These are phyloP conservation scores for Didymellaceae sp. DNA, from an alignment of 2,329 filamentous ascomycete genomes.

Conservation along the genomic window DNA sequence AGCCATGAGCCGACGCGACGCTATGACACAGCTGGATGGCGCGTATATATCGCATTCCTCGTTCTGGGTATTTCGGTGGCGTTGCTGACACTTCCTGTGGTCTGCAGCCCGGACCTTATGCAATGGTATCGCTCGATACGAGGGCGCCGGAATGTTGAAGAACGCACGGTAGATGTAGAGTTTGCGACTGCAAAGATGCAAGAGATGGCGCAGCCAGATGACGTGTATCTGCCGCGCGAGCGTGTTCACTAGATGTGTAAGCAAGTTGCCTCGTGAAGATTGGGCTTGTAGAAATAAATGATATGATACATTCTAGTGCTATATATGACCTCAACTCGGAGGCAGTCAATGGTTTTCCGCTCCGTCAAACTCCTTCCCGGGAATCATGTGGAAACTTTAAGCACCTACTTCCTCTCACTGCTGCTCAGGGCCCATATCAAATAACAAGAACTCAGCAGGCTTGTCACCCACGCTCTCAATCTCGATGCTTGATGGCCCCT, in stretches of 20 bases:
- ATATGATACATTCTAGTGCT: neutral
- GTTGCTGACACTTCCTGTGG: neutral
- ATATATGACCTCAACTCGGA: neutral
- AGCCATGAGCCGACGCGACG: no score
- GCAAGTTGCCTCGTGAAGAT: neutral
- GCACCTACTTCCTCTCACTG: conserved; percentile 13
- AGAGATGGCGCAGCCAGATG: neutral
- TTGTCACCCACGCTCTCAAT: conserved; percentile 56
- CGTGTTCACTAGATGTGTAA: neutral
- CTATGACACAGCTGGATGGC: conserved; percentile 1
- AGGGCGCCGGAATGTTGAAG: neutral
- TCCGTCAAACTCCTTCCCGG: no score
- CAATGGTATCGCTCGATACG: neutral
- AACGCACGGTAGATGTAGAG: neutral
- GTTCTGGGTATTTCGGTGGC: neutral
- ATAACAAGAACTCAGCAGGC: conserved; percentile 57
- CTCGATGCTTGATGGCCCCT: conserved; percentile 53
- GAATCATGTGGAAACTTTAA: no score
- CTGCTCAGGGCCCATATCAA: conserved; percentile 54
- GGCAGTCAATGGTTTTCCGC: no score
- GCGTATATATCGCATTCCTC: conserved; percentile 2
- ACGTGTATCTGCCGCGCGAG: conserved; percentile 2
- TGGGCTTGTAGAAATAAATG: neutral
- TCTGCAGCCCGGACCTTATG: neutral
- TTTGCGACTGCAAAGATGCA: neutral